Base-by-base conservation (phyloP, 768 basidiomycete genomes). In the Serendipita sp. region DNA sequence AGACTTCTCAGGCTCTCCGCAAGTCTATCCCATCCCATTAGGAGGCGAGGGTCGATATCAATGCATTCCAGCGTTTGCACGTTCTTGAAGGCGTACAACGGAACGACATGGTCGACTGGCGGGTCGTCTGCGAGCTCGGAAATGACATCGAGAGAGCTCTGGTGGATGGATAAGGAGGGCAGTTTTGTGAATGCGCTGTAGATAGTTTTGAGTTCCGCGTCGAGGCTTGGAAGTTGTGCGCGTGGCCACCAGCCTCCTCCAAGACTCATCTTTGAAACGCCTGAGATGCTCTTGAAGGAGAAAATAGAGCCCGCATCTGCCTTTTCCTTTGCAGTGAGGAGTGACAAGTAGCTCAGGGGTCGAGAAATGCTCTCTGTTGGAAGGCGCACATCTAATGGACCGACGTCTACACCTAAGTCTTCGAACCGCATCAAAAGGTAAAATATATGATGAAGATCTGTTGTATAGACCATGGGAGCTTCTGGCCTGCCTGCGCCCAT, bases 111-210 rank as follows among this genome's bases (percentile, higher is more conserved):
- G 70, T 83, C 80, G 67, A 81, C 82, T 0, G 88, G 84, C 2
- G 85, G 78, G 63, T 91, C 88, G 41, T 81, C 78, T 3, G 79
- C 76, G 10, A 91, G 78, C 71, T 91, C 91, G 3, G 80, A 72
- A 30, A 94, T 84, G 68, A 83, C 74, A 64, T 82, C 83, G 56
- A 79, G 78, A 65, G 65, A 38, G 63, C 38, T 45, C 1, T 85
- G 79, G 66, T 77, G 79, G 2, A 94, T 74, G 4, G 78, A 75
- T 45, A 95, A 77, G 1, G 91, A 86, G 15, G 92, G 92, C 0
- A 96, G 77, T 74, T 89, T 92, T 48, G 91, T 96, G 77, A 95
- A 91, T 71, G 85, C 82, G 72, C 90, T 91, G 76, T 85, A 95
- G 67, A 94, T 80, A 73, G 85, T 91, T 72, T 84, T 92, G 73